These are phyloP conservation scores for Melanomma pulvis-pyrius DNA, from an alignment of 495 filamentous ascomycete species.

Conservation along the genomic window DNA sequence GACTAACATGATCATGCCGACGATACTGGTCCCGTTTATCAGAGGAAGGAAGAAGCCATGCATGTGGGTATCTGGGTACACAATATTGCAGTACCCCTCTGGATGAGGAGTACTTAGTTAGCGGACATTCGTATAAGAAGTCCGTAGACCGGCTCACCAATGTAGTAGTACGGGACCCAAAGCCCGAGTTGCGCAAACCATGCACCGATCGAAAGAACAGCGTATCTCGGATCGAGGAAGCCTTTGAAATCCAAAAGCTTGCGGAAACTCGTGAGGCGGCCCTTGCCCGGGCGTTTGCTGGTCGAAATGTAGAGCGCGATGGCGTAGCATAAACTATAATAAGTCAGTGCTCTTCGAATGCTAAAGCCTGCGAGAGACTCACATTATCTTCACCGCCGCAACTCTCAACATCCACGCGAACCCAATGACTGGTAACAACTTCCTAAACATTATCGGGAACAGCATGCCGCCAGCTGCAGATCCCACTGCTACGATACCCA, in stretches of 20 bases:
- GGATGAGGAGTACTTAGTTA: background rate
- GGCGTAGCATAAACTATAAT: slow-evolving; percentile 8
- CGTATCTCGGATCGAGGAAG: slow-evolving; percentile 7
- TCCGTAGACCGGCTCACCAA: slow-evolving; percentile 10
- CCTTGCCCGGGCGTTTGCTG: background rate
- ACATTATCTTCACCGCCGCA: slow-evolving; percentile 13
- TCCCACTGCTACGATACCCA: slow-evolving; percentile 3
- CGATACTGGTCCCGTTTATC: slow-evolving; percentile 4
- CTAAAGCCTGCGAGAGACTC: slow-evolving; percentile 1
- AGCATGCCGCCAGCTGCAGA: slow-evolving; percentile 2
- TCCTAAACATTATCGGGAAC: slow-evolving; percentile 17
- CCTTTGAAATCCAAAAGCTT: slow-evolving; percentile 21
- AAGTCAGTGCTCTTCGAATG: background rate
- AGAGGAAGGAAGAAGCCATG: slow-evolving; percentile 6
- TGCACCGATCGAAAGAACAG: background rate
- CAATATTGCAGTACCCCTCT: slow-evolving; percentile 6
- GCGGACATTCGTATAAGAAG: background rate
- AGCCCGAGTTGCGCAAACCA: slow-evolving; percentile 8
- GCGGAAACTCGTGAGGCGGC: background rate
- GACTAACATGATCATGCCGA: slow-evolving; percentile 16
- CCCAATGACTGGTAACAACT: background rate
- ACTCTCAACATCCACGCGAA: slow-evolving; percentile 18
- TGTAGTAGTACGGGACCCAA: slow-evolving; percentile 12
- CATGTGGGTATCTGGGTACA: background rate
- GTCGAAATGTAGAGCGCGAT: slow-evolving; percentile 11